phyloP scores from a whole-genome alignment of 495 filamentous ascomycete genomes.

The Aspergillus carlsbadensis region DNA sequence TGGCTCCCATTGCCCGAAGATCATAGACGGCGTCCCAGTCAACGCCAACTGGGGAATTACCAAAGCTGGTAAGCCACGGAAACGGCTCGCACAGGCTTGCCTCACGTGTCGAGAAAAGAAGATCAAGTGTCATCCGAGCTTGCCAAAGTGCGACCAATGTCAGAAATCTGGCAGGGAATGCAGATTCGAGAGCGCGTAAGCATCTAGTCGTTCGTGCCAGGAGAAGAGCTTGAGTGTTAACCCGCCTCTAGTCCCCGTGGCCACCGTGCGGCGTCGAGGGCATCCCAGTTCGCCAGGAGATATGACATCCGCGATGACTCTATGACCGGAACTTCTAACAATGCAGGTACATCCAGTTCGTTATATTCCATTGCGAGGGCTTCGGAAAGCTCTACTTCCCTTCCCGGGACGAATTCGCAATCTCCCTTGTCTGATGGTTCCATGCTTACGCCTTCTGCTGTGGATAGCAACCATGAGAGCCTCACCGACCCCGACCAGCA shows the following conservation, averaged over 20 bases:
- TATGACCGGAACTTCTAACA: conserved; percentile 14
- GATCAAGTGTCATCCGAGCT: conserved; percentile 90
- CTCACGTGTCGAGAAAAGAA: conserved; percentile 93
- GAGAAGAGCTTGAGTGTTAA: conserved; percentile 6
- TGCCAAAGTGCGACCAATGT: conserved; percentile 83
- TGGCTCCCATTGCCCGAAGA: conserved; percentile 75
- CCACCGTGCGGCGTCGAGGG: conserved; percentile 32
- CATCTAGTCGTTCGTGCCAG: conserved; percentile 16
- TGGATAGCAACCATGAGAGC: conserved; percentile 28
- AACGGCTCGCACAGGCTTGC: conserved; percentile 84
- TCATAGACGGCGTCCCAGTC: conserved; percentile 81
- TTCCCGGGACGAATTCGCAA: conserved; percentile 34
- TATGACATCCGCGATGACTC: conserved; percentile 26
- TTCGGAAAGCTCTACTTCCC: conserved; percentile 35
- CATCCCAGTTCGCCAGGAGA: conserved; percentile 24
- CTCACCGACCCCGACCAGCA: conserved; percentile 28
- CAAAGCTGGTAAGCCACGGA: conserved; percentile 88
- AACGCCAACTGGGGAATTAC: conserved; percentile 93
- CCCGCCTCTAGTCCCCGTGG: conserved; percentile 35
- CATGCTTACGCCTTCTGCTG: conserved; percentile 29
- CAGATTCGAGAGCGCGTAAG: conserved; percentile 86
- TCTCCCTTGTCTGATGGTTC: conserved; percentile 38
- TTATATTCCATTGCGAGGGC: conserved; percentile 35
- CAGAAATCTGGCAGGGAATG: conserved; percentile 84
- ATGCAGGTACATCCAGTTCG: conserved; percentile 35